phyloP scores from a whole-genome alignment of 352 stramenopile genomes.

The Pythium insidiosum region DNA sequence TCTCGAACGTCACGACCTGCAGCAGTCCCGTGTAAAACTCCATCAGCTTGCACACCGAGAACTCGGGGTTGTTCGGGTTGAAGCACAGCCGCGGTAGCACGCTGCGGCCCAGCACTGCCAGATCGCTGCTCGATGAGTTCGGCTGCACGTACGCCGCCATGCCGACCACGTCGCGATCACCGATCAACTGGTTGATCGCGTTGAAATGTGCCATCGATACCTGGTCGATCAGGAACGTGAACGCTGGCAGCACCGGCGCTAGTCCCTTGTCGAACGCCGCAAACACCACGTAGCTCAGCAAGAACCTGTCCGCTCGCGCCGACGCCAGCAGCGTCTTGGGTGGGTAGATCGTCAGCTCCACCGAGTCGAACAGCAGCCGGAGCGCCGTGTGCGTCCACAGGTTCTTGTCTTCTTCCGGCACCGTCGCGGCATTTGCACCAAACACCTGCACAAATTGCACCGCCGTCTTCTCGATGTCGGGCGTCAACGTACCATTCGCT shows the following conservation, averaged over 20 bases:
- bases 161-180: constrained; percentile 2
- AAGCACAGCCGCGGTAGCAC: constrained; percentile 8
- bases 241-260: constrained; percentile 4
- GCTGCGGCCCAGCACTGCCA: not conserved
- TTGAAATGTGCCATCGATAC: constrained; percentile 8
- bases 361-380: constrained; percentile 2
- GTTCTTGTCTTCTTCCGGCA: too few relatives aligned
- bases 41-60: constrained; percentile 12
- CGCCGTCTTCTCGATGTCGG: not conserved
- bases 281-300: not conserved
- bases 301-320: not conserved
- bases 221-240: constrained; percentile 11
- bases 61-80: constrained; percentile 7
- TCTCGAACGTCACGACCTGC: constrained; percentile 5
- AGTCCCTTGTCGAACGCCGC: not conserved
- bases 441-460: not conserved
- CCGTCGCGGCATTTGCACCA: not conserved
- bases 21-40: constrained; percentile 9
- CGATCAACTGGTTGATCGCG: constrained; percentile 8
- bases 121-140: constrained; percentile 7
- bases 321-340: not conserved
- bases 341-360: not conserved
- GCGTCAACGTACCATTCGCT: not conserved
- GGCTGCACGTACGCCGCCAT: constrained; percentile 7
- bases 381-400: not conserved